A percentile compares a stretch with the other conserved stretches of the same genome.
These are phyloP conservation scores for Epichloe glyceriae DNA, from an alignment of 2,329 filamentous ascomycete species.

Conservation along the genomic window DNA sequence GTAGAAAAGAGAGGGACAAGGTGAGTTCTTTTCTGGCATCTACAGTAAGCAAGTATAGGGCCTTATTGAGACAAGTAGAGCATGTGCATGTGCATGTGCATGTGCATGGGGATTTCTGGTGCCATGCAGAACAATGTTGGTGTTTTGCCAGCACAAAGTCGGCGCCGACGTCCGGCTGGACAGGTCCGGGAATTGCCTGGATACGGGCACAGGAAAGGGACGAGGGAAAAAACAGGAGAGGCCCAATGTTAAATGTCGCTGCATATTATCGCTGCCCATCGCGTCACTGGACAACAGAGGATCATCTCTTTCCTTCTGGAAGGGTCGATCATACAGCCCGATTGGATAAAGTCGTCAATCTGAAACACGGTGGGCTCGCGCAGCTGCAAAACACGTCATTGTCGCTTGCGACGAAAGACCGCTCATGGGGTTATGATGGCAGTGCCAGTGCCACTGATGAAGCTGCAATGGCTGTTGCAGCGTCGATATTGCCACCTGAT, in stretches of 20 bases:
- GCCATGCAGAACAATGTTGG: not conserved
- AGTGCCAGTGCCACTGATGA: too few species aligned
- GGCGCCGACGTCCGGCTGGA: too few species aligned
- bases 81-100: not conserved
- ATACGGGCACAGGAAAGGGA: too few species aligned
- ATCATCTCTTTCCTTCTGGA: not conserved
- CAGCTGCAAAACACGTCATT: not conserved
- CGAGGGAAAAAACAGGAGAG: not conserved
- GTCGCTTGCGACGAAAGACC: too few species aligned
- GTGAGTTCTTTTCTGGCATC: slow-evolving; percentile 2
- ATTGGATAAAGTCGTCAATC: not conserved
- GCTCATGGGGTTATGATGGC: too few species aligned
- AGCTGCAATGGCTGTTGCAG: too few species aligned
- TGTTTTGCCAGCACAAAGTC: too few species aligned
- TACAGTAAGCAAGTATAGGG: not conserved
- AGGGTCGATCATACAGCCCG: not conserved
- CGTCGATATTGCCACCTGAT: too few species aligned
- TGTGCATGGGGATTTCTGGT: not conserved
- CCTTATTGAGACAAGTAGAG: not conserved
- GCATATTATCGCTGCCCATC: not conserved
- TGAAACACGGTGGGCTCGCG: not conserved
- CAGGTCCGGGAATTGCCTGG: too few species aligned
- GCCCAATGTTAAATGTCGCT: not conserved
- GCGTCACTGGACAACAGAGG: not conserved
- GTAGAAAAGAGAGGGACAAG: not conserved